Base-by-base conservation (phyloP, 2,329 filamentous ascomycete species). In the Arthrobotrys pseudoclavata region DNA sequence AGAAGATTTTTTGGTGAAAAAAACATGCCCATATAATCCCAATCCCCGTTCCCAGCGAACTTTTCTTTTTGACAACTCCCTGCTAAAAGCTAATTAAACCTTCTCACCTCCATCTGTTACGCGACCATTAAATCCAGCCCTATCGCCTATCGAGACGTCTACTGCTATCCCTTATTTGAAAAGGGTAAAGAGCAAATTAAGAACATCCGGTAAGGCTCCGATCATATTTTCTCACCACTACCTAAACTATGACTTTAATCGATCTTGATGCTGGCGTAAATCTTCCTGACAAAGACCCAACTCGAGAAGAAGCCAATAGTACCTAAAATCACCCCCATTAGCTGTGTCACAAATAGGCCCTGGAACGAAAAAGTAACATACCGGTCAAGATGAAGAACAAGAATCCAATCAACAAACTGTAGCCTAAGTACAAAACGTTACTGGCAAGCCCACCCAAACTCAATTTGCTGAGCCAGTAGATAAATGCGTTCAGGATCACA, bases 181-280 rank as follows among this genome's bases (percentile, higher is more conserved):
- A 4, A 66, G 45, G 47, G 31, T 37, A 26, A n/a, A n/a, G 29
- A 53, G 63, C n/a, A 42, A 29, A 31, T 40, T 5, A 1, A 55
- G 13, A 29, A 18, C 48, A 10, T n/a, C 34, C 2, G 10, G 6
- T 29, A 45, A 18, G 31, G 12, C 20, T 55, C n/a, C 24, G 20
- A 10, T 31, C 40, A 45, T n/a, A 10, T 31, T 22, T 42, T 55
- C 4, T 18, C 1, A 31, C 63, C 22, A 53, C 26, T 24, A 29
- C 18, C 26, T 15, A 3, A 22, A 24, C 4, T 22, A 47, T 9
- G 6, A 3, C 20, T 74, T 85, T 84, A 99, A 83, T 99, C 96
- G 80, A 99, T 94, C 87, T 99, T 99, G 86, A 99, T 97, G n/a
- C 94, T 97, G 24, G 90, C 87, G 84, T 99, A 99, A 79, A 99